Conservation (phyloP, 441 rosid species). For the Adansonia rubrostipa region DNA sequence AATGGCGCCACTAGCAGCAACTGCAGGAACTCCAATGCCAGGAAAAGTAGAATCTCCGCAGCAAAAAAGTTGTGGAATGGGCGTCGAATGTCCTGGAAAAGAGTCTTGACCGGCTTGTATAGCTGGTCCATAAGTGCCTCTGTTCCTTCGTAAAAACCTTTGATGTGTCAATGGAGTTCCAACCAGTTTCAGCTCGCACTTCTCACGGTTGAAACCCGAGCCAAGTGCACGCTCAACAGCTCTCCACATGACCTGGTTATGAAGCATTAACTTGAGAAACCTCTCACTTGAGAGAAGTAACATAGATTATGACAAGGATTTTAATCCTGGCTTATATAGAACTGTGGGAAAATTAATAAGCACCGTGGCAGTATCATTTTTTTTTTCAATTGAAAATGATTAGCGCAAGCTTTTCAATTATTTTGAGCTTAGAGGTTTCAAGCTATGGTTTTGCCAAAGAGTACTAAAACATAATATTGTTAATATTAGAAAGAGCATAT, state of each 20-base stretch:
- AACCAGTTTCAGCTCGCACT: conserved; percentile 78
- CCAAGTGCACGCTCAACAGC: conserved; percentile 87
- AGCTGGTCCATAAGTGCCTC: conserved; percentile 91
- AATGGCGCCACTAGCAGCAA: conserved; percentile 87
- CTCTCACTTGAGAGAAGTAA: neutral
- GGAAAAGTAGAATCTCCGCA: conserved; percentile 96
- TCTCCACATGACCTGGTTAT: conserved; percentile 76
- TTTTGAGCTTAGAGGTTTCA: neutral
- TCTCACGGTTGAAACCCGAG: conserved; percentile 70
- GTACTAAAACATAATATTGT: neutral
- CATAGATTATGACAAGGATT: neutral
- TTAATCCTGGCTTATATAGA: neutral
- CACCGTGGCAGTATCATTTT: too few species aligned
- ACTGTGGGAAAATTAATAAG: too few species aligned
- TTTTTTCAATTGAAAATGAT: too few species aligned
- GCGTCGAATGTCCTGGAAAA: conserved; percentile 85
- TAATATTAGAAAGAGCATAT: neutral
- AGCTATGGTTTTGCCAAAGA: conserved; percentile 2
- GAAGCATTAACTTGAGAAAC: conserved; percentile 13
- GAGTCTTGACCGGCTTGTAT: conserved; percentile 78
- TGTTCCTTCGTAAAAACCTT: conserved; percentile 74
- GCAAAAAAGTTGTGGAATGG: conserved; percentile 78
- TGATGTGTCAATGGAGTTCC: conserved; percentile 89
- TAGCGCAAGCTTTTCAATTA: neutral
- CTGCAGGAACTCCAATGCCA: conserved; percentile 93